Conservation (phyloP, 1,284 basidiomycete species). For the Irpex sp. region DNA sequence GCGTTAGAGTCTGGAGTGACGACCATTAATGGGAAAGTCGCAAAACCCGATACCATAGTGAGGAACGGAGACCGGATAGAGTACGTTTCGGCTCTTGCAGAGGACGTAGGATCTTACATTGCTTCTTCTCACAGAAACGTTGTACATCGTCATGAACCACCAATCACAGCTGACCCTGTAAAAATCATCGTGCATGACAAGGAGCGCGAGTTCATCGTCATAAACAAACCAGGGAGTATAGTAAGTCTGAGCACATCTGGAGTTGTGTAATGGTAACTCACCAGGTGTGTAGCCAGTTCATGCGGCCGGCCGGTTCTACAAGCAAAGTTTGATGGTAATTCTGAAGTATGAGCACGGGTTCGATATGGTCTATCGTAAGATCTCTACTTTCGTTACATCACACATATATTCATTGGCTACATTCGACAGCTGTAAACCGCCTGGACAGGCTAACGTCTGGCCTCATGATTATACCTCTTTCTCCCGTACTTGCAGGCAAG, state of each 20-base stretch:
- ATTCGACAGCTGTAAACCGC: slow-evolving; percentile 79
- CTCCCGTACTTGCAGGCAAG: slow-evolving; percentile 63
- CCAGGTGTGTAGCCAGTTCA: slow-evolving; percentile 69
- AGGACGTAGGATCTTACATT: neutral
- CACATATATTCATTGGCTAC: neutral
- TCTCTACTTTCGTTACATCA: neutral
- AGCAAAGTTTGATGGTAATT: slow-evolving; percentile 87
- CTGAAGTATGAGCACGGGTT: slow-evolving; percentile 84
- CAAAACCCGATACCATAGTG: slow-evolving; percentile 78
- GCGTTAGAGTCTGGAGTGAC: slow-evolving; percentile 94
- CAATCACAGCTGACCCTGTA: slow-evolving; percentile 86
- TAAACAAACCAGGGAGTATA: slow-evolving; percentile 94
- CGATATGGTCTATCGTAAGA: slow-evolving; percentile 80
- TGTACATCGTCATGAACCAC: slow-evolving; percentile 95
- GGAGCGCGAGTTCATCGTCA: slow-evolving; percentile 82
- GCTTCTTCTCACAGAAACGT: slow-evolving; percentile 61
- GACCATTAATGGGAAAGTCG: slow-evolving; percentile 85
- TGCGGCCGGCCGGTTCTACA: slow-evolving; percentile 83
- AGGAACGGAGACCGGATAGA: slow-evolving; percentile 89
- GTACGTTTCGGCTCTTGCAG: slow-evolving; percentile 41
- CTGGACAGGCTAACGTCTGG: slow-evolving; percentile 95
- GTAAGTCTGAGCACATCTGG: slow-evolving; percentile 49
- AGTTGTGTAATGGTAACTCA: neutral
- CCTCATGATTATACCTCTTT: slow-evolving; percentile 91
- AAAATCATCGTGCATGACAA: slow-evolving; percentile 77